Percentiles rank a stretch among this genome's conserved stretches.
These are phyloP conservation scores for Xylaria sp. DNA, from an alignment of 2,329 filamentous ascomycete species.

Conservation along the genomic window DNA sequence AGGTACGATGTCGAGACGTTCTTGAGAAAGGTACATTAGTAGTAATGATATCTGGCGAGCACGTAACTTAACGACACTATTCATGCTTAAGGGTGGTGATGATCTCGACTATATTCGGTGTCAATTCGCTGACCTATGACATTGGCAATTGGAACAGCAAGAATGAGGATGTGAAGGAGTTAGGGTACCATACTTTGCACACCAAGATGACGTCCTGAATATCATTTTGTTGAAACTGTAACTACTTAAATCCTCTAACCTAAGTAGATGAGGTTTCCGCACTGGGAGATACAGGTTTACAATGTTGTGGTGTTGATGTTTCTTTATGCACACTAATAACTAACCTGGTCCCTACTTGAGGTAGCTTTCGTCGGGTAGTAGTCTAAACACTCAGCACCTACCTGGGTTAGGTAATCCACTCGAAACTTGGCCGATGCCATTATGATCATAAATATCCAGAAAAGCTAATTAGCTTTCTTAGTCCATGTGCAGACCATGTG, in stretches of 20 bases:
- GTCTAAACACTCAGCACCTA: neutral
- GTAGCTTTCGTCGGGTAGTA: conserved; percentile 6
- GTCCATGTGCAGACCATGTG: neutral
- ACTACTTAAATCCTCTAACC: too few relatives aligned
- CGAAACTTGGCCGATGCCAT: neutral
- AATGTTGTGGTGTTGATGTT: too few relatives aligned
- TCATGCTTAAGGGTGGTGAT: neutral
- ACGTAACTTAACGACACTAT: neutral
- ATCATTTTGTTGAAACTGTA: conserved; percentile 10
- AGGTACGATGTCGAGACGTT: too few relatives aligned
- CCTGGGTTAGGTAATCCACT: conserved; percentile 8
- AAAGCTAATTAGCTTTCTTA: conserved; percentile 7
- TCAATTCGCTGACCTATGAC: conserved; percentile 1
- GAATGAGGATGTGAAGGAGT: conserved; percentile 7
- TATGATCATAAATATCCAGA: neutral
- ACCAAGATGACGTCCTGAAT: conserved; percentile 18
- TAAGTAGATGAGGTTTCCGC: too few relatives aligned
- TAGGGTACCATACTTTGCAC: conserved; percentile 17
- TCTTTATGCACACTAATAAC: neutral
- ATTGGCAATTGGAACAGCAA: conserved; percentile 4
- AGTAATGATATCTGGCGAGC: neutral
- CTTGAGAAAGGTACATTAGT: too few relatives aligned
- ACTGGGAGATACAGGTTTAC: too few relatives aligned
- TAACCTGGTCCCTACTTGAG: neutral
- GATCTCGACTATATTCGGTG: conserved; percentile 3